phyloP scores from a whole-genome alignment of 176 grass and related monocot genomes.

The Carex littledalei region DNA sequence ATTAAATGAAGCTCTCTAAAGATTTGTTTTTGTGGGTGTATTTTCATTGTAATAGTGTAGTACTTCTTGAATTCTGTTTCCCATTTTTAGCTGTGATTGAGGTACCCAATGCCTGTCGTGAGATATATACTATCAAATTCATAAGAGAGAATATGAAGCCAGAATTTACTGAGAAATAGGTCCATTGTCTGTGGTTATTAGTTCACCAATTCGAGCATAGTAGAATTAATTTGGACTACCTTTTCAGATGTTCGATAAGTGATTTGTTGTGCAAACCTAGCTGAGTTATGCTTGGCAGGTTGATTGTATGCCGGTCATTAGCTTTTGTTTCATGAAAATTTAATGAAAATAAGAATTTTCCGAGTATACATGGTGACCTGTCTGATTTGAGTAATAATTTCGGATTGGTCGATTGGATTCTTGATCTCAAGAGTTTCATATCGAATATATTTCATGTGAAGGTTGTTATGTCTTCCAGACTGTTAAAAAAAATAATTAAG shows the following conservation, averaged over 20 bases:
- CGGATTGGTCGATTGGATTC: background rate
- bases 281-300: background rate
- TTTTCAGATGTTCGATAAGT: background rate
- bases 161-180: background rate
- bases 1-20: constrained; percentile 2
- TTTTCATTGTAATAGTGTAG: constrained; percentile 1
- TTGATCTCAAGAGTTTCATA: background rate
- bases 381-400: background rate
- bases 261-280: background rate
- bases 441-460: background rate
- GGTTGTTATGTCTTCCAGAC: too few species aligned
- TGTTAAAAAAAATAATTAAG: background rate
- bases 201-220: background rate
- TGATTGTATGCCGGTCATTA: background rate
- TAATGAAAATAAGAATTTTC: background rate
- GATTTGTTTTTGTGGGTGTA: background rate
- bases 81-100: background rate
- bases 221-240: background rate
- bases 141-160: background rate
- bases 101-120: background rate
- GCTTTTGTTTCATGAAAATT: background rate
- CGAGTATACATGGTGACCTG: background rate
- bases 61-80: background rate
- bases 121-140: constrained; percentile 1
- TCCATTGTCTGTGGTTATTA: background rate